Base-by-base conservation (phyloP, 441 rosid genomes). In the Euphorbia schlechtendalii region DNA sequence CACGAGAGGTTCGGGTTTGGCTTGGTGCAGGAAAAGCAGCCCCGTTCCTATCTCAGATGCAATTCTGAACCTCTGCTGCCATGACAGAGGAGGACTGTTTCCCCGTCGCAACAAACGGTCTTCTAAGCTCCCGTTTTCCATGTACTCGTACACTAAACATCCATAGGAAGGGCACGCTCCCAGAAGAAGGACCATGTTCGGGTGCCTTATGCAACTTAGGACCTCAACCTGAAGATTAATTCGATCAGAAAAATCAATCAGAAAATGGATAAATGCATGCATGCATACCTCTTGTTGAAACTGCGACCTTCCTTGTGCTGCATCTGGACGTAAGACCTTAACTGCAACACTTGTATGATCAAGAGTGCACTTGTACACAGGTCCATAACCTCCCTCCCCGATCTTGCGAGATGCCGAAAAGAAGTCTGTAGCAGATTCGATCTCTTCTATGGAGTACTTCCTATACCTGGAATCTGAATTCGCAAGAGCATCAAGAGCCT, bases 351-450 rank as follows among this genome's bases (percentile, higher is more conserved):
- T 72, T 3, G 97, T 93, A 65, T 90, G 92, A 68, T 90, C 97
- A 28, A 93, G 80, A 67, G 63, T 40, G 57, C 92, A 77, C 71
- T 77, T 86, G 76, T 83, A 93, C 24, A 93, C 96, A 5, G 98
- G 98, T 22, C 98, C 98, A 68, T 90, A 93, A 24, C 97, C 89
- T 0, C 98, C 98, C 83, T 86, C 97, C 30, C 98, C 98, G 9
- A 93, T 85, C 82, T 88, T 93, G 71, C 73, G 82, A 8, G 76
- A 69, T 4, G 74, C 80, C 10, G 82, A 55, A 55, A 93, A 93
- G 78, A 36, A 85, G 14, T 90, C 83, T 1, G 97, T 90, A 59
- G 96, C 95, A 28, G 78, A 64, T 74, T 93, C 96, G 21, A 93
- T 87, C 75, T 86, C 96, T 63, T 93, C 91, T n/a, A 93, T 90